These are phyloP conservation scores for Fomitopsis schrenkii DNA, from an alignment of 1,284 basidiomycete species.

Conservation along the genomic window DNA sequence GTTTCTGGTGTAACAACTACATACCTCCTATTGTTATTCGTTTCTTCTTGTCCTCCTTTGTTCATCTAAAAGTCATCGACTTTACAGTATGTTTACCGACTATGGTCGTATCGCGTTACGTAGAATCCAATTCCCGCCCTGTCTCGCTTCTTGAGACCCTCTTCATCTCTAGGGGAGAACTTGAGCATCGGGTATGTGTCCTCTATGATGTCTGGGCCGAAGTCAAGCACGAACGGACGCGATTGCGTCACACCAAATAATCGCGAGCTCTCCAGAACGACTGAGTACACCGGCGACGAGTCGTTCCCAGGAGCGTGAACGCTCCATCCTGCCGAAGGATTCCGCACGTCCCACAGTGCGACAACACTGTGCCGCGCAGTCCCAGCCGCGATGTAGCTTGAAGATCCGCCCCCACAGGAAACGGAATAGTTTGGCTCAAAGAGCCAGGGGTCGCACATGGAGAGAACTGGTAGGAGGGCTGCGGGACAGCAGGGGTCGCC, in stretches of 20 bases:
- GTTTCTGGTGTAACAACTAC: constrained; percentile 5
- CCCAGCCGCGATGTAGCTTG: constrained; percentile 63
- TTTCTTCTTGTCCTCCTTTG: constrained; percentile 1
- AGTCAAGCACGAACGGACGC: constrained; percentile 72
- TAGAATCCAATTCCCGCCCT: constrained; percentile 30
- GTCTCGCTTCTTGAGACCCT: constrained; percentile 37
- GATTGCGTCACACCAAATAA: constrained; percentile 72
- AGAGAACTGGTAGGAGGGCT: constrained; percentile 50
- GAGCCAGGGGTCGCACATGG: constrained; percentile 60
- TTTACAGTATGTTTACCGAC: constrained; percentile 1
- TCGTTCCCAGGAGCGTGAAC: constrained; percentile 75
- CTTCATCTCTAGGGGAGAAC: constrained; percentile 25
- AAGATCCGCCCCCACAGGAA: constrained; percentile 63
- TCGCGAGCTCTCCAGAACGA: constrained; percentile 68
- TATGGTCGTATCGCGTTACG: constrained; percentile 46
- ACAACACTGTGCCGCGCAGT: constrained; percentile 70
- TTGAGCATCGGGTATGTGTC: constrained; percentile 54
- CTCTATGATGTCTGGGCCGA: constrained; percentile 55
- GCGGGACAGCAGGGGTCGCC: constrained; percentile 16
- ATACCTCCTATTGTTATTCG: constrained; percentile 10
- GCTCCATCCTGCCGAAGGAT: constrained; percentile 58
- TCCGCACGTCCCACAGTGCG: constrained; percentile 73
- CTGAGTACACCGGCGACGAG: constrained; percentile 65
- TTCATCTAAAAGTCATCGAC: not conserved
- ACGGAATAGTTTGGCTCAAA: constrained; percentile 71